A percentile compares a stretch with the other conserved stretches of the same genome.
Conservation (phyloP, 2,329 filamentous ascomycete genomes). For the Fusarium acutatum region DNA sequence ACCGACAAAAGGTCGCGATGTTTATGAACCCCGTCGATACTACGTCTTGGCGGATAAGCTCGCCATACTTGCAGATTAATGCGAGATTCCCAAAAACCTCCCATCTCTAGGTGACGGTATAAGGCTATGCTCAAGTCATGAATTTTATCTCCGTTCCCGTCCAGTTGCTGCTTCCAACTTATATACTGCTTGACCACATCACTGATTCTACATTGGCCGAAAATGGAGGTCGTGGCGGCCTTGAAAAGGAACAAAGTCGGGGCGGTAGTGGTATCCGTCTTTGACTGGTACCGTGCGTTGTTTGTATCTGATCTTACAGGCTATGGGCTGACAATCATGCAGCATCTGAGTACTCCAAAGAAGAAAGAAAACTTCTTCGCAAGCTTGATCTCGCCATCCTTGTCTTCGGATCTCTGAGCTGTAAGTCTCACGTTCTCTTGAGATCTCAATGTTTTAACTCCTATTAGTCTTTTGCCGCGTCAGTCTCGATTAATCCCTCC, state of each 20-base stretch:
- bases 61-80: background rate
- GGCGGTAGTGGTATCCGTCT: background rate
- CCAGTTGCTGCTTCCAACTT: too few species aligned
- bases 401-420: background rate
- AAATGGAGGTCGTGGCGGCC: background rate
- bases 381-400: background rate
- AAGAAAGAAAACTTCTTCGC: background rate
- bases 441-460: accelerated
- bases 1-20: accelerated
- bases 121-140: background rate
- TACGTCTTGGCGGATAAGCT: background rate
- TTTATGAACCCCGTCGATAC: accelerated
- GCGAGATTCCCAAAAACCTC: too few species aligned
- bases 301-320: accelerated
- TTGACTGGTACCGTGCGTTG: background rate
- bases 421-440: background rate
- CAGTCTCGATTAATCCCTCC: background rate
- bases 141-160: too few species aligned
- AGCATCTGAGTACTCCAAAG: background rate
- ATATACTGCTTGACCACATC: background rate
- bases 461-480: background rate
- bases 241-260: background rate
- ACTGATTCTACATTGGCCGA: accelerated
- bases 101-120: too few species aligned
- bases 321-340: accelerated